Conservation (phyloP, 805 yeast genomes). For the Clavispora asparagi region DNA sequence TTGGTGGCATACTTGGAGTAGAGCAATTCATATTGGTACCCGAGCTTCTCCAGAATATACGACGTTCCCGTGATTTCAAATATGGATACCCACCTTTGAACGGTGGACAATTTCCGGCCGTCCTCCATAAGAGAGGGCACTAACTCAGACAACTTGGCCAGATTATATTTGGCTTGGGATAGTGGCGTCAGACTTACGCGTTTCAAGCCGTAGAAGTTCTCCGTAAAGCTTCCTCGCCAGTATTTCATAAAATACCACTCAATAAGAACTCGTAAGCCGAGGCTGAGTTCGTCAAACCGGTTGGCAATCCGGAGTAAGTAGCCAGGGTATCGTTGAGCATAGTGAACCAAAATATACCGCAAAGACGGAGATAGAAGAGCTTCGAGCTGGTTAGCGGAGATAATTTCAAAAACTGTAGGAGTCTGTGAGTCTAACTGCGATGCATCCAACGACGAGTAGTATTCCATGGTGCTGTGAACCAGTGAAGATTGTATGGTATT, state of each 20-base stretch:
- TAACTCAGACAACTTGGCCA: slow-evolving; percentile 29
- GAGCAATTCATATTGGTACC: slow-evolving; percentile 56
- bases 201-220: slow-evolving; percentile 86
- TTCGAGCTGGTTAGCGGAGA: slow-evolving; percentile 77
- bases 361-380: slow-evolving; percentile 75
- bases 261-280: slow-evolving; percentile 52
- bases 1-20: slow-evolving; percentile 55
- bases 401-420: slow-evolving; percentile 85
- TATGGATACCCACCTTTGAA: slow-evolving; percentile 53
- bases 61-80: slow-evolving; percentile 60
- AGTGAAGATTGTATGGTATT: background rate
- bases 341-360: slow-evolving; percentile 73
- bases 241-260: slow-evolving; percentile 66
- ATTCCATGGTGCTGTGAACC: slow-evolving; percentile 51
- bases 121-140: slow-evolving; percentile 43
- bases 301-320: slow-evolving; percentile 57
- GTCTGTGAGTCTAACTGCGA: slow-evolving; percentile 65
- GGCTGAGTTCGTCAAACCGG: slow-evolving; percentile 71
- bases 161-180: slow-evolving; percentile 23
- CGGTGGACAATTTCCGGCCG: slow-evolving; percentile 45
- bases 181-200: slow-evolving; percentile 43
- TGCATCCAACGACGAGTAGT: slow-evolving; percentile 74
- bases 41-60: slow-evolving; percentile 65
- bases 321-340: slow-evolving; percentile 74
- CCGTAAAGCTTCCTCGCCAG: slow-evolving; percentile 87